Conservation (phyloP, 192 early-diverging fungal genomes). For the Coemansia sp. region DNA sequence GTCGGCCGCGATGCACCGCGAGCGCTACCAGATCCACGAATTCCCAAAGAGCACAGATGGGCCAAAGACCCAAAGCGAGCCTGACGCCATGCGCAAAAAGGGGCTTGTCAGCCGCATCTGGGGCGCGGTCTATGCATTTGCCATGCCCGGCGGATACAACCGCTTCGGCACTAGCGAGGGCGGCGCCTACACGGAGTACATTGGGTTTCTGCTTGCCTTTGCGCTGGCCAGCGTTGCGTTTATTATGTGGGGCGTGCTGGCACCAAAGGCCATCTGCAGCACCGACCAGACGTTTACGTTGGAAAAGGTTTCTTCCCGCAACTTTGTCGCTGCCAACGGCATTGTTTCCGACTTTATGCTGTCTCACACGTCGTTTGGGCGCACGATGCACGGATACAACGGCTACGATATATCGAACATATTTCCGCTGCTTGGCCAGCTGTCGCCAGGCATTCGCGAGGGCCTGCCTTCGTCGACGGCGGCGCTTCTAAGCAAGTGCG, state of each 20-base stretch:
- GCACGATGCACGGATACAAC: constrained; percentile 38
- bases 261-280: constrained; percentile 48
- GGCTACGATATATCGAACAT: constrained; percentile 46
- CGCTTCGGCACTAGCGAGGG: constrained; percentile 41
- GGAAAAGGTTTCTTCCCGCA: constrained; percentile 20
- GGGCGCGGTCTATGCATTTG: constrained; percentile 16
- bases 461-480: constrained; percentile 1
- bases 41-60: constrained; percentile 2
- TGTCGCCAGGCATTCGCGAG: constrained; percentile 17
- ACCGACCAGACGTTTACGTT: constrained; percentile 46
- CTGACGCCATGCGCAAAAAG: not conserved
- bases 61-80: not conserved
- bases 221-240: constrained; percentile 48
- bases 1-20: not conserved
- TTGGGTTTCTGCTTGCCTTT: constrained; percentile 45
- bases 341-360: constrained; percentile 48
- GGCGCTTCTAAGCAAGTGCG: constrained; percentile 28
- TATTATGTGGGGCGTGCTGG: constrained; percentile 51
- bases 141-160: constrained; percentile 49
- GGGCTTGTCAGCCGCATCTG: constrained; percentile 7
- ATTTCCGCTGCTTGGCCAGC: constrained; percentile 41
- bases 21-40: not conserved
- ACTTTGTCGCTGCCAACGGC: constrained; percentile 48
- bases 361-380: constrained; percentile 28
- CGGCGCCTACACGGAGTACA: constrained; percentile 29